Evolutionary conservation across 2,329 filamentous ascomycete species (phyloP).

Genomic region (Diplodia mutila): DNA sequence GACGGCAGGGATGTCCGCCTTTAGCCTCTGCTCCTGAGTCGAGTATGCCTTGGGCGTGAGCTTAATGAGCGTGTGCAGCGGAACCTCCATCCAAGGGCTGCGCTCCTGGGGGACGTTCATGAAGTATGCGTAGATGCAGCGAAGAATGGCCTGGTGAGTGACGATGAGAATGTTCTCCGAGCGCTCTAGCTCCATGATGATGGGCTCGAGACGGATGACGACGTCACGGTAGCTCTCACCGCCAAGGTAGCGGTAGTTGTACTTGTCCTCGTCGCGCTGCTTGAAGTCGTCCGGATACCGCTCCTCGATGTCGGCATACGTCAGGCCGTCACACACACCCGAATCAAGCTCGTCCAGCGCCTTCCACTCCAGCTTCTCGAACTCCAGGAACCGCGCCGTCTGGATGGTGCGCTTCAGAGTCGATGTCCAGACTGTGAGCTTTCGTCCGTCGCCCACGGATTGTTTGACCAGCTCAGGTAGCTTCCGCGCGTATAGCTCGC

Average conservation of each 20-base stretch:
- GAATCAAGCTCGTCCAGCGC: slow-evolving; percentile 96
- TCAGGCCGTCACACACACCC: slow-evolving; percentile 94
- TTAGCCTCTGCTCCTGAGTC: slow-evolving; percentile 84
- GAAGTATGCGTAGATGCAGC: slow-evolving; percentile 98
- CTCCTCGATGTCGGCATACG: slow-evolving; percentile 92
- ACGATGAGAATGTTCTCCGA: slow-evolving; percentile 97
- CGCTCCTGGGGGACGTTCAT: slow-evolving; percentile 94
- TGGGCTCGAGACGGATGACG: slow-evolving; percentile 94
- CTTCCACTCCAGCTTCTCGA: slow-evolving; percentile 98
- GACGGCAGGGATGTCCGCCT: slow-evolving; percentile 91
- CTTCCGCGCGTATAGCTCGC: slow-evolving; percentile 82
- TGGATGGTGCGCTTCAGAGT: slow-evolving; percentile 85
- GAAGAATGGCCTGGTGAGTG: slow-evolving; percentile 93
- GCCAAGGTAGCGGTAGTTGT: slow-evolving; percentile 98
- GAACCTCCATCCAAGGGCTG: slow-evolving; percentile 98
- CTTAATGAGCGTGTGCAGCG: slow-evolving; percentile 94
- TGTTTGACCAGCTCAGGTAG: slow-evolving; percentile 82
- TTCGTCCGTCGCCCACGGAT: slow-evolving; percentile 76
- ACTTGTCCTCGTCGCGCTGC: slow-evolving; percentile 96
- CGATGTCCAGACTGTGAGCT: slow-evolving; percentile 75
- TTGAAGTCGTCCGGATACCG: slow-evolving; percentile 92
- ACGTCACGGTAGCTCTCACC: slow-evolving; percentile 96
- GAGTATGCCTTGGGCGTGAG: slow-evolving; percentile 92
- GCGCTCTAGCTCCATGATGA: slow-evolving; percentile 98
- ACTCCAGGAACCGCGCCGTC: slow-evolving; percentile 84